These are phyloP conservation scores for Andrographis paniculata DNA, from an alignment of 305 asterid species.

Conservation along the genomic window DNA sequence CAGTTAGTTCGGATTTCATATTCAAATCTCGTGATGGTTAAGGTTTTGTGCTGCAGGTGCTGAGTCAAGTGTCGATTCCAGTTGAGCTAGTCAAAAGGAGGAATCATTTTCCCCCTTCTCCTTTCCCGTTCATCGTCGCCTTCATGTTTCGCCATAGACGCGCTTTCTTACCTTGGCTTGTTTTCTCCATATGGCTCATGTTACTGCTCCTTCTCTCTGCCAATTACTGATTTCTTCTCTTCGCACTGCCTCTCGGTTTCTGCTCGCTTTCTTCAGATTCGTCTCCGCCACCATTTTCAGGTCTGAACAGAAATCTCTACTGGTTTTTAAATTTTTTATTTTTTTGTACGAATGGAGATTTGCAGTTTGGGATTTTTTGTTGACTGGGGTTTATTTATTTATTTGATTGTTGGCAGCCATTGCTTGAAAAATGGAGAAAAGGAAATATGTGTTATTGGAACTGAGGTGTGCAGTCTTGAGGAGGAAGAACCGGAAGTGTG, in stretches of 20 bases:
- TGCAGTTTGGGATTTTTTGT: no score
- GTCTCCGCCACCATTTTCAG: conserved; percentile 38
- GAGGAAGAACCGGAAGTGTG: conserved; percentile 26
- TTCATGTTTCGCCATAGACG: conserved; percentile 16
- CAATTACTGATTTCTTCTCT: conserved; percentile 30
- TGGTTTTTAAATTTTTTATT: neutral
- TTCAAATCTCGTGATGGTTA: conserved; percentile 15
- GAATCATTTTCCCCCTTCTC: conserved; percentile 17
- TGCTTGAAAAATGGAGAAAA: neutral
- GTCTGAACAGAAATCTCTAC: conserved; percentile 15
- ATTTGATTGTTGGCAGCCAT: no score
- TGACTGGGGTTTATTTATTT: no score
- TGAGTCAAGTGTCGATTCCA: conserved; percentile 28
- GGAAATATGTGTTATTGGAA: neutral
- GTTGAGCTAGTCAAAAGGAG: conserved; percentile 38
- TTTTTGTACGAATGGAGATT: neutral
- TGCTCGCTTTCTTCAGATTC: conserved; percentile 35
- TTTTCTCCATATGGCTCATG: conserved; percentile 40
- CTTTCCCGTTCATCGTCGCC: conserved; percentile 26
- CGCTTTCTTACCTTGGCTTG: conserved; percentile 8
- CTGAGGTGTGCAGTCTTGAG: neutral
- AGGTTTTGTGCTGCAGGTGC: conserved; percentile 32
- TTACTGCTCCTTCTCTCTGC: conserved; percentile 23
- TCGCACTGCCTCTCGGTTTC: conserved; percentile 31
- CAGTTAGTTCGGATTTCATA: conserved; percentile 66